Percentiles rank a stretch among this genome's conserved stretches.
These are phyloP conservation scores for Pseudoneurospora amorphoporcata DNA, from an alignment of 495 filamentous ascomycete genomes.

Conservation along the genomic window DNA sequence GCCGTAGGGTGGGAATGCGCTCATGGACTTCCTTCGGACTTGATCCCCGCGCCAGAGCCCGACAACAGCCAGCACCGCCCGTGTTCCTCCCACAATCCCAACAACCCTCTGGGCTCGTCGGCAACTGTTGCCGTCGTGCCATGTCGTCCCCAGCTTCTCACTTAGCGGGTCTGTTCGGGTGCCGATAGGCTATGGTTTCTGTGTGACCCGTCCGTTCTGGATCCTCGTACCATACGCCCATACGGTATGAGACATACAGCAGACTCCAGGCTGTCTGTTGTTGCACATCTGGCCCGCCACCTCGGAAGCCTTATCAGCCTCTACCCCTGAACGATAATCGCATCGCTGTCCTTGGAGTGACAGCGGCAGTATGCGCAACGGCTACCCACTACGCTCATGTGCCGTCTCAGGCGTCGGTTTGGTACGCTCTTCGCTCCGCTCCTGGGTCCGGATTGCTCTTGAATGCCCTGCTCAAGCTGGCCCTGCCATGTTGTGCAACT, in stretches of 20 bases:
- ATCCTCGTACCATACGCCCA: not conserved
- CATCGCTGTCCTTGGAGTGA: not conserved
- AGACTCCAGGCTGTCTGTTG: not conserved
- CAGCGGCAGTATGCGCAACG: not conserved
- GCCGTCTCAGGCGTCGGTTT: not conserved
- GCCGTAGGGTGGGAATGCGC: not conserved
- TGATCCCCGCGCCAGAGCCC: not conserved
- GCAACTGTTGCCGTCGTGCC: not conserved
- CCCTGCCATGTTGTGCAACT: not conserved
- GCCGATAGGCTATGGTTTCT: not conserved
- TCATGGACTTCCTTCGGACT: not conserved
- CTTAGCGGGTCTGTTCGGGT: not conserved
- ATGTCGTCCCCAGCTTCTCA: not conserved
- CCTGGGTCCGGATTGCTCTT: not conserved
- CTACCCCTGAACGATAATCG: not conserved
- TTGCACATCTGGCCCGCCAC: not conserved
- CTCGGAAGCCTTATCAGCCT: not conserved
- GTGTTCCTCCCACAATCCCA: not conserved
- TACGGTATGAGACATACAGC: not conserved
- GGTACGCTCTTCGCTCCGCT: not conserved
- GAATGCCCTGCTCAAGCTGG: not conserved
- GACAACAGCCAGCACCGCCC: not conserved
- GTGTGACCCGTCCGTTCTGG: not conserved
- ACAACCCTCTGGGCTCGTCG: not conserved
- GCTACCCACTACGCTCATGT: not conserved